Evolutionary conservation across 1,284 basidiomycete genomes (phyloP).

Genomic region (Moniliophthora roreri): DNA sequence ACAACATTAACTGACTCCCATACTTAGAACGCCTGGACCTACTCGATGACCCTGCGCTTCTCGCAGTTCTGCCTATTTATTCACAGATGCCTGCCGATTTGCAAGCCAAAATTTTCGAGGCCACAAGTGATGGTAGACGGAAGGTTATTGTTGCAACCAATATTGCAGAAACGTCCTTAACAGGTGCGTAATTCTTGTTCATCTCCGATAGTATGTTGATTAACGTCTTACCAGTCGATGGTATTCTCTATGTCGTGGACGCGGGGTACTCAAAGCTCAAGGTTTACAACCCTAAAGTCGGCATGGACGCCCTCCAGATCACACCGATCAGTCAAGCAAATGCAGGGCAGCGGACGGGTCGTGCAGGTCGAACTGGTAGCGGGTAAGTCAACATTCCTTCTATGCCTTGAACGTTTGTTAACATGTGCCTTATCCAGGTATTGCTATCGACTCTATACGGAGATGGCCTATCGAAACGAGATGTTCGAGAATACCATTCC

Average conservation of each 20-base stretch:
- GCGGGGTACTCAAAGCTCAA: conserved; percentile 97
- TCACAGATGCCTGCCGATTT: conserved; percentile 99
- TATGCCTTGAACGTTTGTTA: conserved; percentile 11
- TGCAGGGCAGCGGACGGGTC: conserved; percentile 92
- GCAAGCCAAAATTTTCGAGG: conserved; percentile 97
- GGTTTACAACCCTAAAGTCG: conserved; percentile 98
- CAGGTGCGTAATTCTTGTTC: conserved; percentile 48
- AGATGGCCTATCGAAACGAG: conserved; percentile 88
- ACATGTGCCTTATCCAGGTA: no score
- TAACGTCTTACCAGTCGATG: conserved; percentile 70
- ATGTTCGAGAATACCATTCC: conserved; percentile 94
- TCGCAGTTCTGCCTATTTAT: conserved; percentile 95
- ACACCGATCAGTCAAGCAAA: conserved; percentile 99
- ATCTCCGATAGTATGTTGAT: conserved; percentile 16
- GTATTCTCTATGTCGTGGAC: conserved; percentile 97
- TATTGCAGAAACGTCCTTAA: conserved; percentile 97
- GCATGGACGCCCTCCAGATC: conserved; percentile 99
- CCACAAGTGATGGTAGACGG: conserved; percentile 90
- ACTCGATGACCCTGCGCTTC: conserved; percentile 83
- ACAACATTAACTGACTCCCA: conserved; percentile 13
- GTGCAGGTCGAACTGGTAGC: conserved; percentile 94
- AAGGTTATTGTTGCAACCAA: conserved; percentile 99
- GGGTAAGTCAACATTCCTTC: conserved; percentile 56
- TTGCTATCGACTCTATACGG: conserved; percentile 90
- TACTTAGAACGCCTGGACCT: conserved; percentile 83